Base-by-base conservation (phyloP, 345 rosid species). In the Geranium brycei region DNA sequence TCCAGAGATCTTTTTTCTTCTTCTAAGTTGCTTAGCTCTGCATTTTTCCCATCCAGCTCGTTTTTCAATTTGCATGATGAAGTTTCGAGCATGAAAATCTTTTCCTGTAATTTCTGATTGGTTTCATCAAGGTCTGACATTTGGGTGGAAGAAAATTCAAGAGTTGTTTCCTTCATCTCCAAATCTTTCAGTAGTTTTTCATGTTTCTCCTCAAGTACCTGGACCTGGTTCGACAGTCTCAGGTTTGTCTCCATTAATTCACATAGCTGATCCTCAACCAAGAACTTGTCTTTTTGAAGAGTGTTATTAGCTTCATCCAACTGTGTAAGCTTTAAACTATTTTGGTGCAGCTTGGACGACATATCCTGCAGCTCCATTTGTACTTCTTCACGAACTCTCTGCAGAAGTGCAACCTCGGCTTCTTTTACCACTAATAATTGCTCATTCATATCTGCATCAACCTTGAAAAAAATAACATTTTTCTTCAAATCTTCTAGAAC, bases 361-460 rank as follows among this genome's bases (percentile, higher is more conserved):
- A 84, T 64, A 60, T 63, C 75, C 67, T 68, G 70, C 59, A 65
- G 69, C 72, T 69, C 72, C 51, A 59, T 60, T 57, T 73, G 68
- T 63, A 73, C 76, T 64, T 77, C 83, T 71, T 66, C 77, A 23
- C 28, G 28, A 23, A 23, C 28, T 23, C 28, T 23, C 28, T 23
- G 28, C 28, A 23, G 2, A 23, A 23, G 2, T 1, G 28, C 1
- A 71, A 67, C 68, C 64, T 80, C 81, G 55, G 67, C 65, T 68
- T 77, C 79, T 61, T 59, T 59, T 51, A 78, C 82, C 62, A 65
- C 63, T 60, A 81, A 63, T 56, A 76, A 59, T 63, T 68, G 77
- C 18, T 75, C 83, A 63, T 78, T 77, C 71, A 86, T 70, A 68
- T 77, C 84, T 13, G 76, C 69, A 71, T 87, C 89, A 62, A 86